Percentiles rank a stretch among this genome's conserved stretches.
phyloP scores from a whole-genome alignment of 768 basidiomycete genomes.

The Pleurotus djamor region DNA sequence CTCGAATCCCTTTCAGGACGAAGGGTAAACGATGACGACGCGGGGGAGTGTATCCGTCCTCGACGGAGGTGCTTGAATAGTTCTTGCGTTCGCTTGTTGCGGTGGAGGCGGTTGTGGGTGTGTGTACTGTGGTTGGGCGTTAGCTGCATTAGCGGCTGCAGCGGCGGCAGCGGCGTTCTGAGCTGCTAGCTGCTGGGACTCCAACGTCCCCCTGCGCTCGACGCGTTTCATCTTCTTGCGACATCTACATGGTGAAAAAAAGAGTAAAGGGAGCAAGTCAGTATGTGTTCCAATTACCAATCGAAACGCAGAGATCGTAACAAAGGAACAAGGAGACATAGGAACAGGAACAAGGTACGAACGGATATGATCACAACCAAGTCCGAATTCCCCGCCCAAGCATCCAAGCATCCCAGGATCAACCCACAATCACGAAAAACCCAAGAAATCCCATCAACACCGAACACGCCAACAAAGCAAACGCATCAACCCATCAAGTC shows the following conservation, averaged over 20 bases:
- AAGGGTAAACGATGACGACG: neutral
- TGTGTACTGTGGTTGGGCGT: constrained; percentile 1
- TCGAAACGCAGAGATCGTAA: too few species aligned
- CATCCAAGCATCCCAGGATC: too few species aligned
- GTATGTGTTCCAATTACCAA: too few species aligned
- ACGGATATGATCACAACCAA: too few species aligned
- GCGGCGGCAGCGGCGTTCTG: constrained; percentile 12
- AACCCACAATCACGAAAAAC: too few species aligned
- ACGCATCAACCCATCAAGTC: too few species aligned
- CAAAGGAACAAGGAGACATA: too few species aligned
- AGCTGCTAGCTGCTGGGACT: constrained; percentile 29
- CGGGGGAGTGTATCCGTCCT: neutral
- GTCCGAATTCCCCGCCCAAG: too few species aligned
- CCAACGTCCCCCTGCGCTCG: constrained; percentile 69
- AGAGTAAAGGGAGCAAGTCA: neutral
- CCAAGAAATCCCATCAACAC: too few species aligned
- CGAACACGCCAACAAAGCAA: too few species aligned
- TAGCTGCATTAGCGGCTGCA: constrained; percentile 10
- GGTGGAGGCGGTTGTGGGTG: constrained; percentile 1
- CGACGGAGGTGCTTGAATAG: neutral
- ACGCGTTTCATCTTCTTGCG: constrained; percentile 88
- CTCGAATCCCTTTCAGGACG: neutral
- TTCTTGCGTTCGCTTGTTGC: neutral
- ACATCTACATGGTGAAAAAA: constrained; percentile 41
- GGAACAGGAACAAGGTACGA: too few species aligned